Evolutionary conservation across 805 yeast genomes (phyloP).

Genomic region (Cyberlindnera euphorbiae): DNA sequence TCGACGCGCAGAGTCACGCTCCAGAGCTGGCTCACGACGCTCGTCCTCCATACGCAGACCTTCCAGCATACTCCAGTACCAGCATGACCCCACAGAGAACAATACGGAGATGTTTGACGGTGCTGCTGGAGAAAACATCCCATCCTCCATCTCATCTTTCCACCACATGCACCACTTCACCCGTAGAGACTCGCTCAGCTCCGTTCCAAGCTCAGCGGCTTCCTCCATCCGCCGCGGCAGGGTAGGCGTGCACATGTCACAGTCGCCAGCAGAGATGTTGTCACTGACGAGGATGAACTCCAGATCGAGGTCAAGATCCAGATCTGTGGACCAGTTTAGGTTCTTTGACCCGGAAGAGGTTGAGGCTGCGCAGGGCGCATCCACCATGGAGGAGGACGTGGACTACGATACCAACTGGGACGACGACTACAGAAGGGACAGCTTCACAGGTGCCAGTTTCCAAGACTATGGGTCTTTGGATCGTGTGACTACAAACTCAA

Average conservation of each 20-base stretch:
- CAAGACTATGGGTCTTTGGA: slow-evolving; percentile 23
- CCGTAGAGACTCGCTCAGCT: slow-evolving; percentile 5
- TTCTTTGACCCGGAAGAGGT: slow-evolving; percentile 83
- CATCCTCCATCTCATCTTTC: slow-evolving; percentile 72
- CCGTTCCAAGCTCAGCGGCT: slow-evolving; percentile 22
- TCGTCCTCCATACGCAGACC: slow-evolving; percentile 24
- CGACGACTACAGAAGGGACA: slow-evolving; percentile 39
- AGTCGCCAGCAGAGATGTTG: slow-evolving; percentile 15
- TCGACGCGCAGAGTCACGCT: background rate
- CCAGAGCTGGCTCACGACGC: slow-evolving; percentile 7
- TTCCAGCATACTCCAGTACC: slow-evolving; percentile 32
- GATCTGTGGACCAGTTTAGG: slow-evolving; percentile 47
- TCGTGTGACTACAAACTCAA: slow-evolving; percentile 27
- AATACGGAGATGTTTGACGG: slow-evolving; percentile 72
- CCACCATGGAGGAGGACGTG: slow-evolving; percentile 61
- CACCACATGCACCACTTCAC: slow-evolving; percentile 56
- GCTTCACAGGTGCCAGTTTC: slow-evolving; percentile 26
- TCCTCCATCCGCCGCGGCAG: slow-evolving; percentile 27
- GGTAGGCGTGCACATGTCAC: slow-evolving; percentile 5
- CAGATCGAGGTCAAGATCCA: slow-evolving; percentile 32
- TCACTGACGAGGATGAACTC: slow-evolving; percentile 25
- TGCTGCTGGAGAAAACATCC: slow-evolving; percentile 69
- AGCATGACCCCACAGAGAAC: slow-evolving; percentile 50
- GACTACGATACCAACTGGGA: slow-evolving; percentile 80
- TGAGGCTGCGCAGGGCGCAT: slow-evolving; percentile 82